Evolutionary conservation across 2,329 filamentous ascomycete species (phyloP), one percentile per base, ranked within the genome.

Genomic region (Cladophialophora carrionii): DNA sequence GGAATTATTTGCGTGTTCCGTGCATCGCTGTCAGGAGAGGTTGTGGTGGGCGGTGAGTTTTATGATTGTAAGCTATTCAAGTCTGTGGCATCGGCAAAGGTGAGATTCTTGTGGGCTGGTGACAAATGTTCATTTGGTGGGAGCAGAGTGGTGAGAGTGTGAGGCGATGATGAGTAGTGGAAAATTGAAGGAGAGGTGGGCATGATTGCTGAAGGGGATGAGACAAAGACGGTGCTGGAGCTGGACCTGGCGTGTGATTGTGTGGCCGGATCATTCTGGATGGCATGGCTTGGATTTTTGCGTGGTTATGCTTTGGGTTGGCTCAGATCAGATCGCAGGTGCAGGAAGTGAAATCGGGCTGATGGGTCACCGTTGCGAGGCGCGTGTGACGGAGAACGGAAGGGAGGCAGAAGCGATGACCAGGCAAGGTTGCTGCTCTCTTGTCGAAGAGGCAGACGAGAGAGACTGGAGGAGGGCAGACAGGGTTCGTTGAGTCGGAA

Each of bases 11-110:
- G 55, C 29, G 29, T 37, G 57, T 63, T 57, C 58, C 22, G 56
- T 41, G 56, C 34, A 22, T 56, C 59, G 17, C 22, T 54, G 52
- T 17, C 31, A 32, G 52, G 63, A 57, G 10, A 20, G 43, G 24
- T 51, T 48, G 66, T 64, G 60, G 37, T 61, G 59, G 58, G 66
- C 62, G 60, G 37, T 61, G 59, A 53, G 41, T 63, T 63, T 66
- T 68, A 62, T 64, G 52, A 58, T 61, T 52, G 57, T 56, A 34
- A 57, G 37, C 34, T 48, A 49, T 20, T 61, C 55, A 63, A 43
- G 53, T 51, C 54, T 60, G 68, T 70, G 67, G 66, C 71, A 68
- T 71, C 65, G 66, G 71, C 70, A 70, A 66, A 60, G 67, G 66
- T 69, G 54, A 52, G 66, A 67, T 64, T 29, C 48, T 26, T 26